phyloP scores from a whole-genome alignment of 352 stramenopile species.

The Elongisporangium senticosum region DNA sequence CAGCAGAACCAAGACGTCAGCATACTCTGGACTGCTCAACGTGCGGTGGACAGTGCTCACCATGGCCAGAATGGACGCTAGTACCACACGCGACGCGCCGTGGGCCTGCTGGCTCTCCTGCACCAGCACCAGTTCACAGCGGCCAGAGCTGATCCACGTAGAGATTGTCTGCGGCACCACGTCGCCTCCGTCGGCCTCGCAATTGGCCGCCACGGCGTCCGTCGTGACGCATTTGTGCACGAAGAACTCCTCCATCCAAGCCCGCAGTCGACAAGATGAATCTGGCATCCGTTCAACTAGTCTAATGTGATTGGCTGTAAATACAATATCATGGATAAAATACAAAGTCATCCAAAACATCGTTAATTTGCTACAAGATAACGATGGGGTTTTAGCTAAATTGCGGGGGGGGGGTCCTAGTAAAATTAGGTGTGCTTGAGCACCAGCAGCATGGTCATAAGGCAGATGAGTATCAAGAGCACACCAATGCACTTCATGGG shows the following conservation, averaged over 20 bases:
- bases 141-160: constrained; percentile 21
- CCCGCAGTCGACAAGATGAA: neutral
- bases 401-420: neutral
- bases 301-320: neutral
- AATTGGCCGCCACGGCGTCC: constrained; percentile 12
- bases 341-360: neutral
- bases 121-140: constrained; percentile 55
- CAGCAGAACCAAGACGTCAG: neutral
- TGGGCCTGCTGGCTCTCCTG: constrained; percentile 53
- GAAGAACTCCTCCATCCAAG: constrained; percentile 59
- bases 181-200: neutral
- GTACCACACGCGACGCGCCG: constrained; percentile 44
- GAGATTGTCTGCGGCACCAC: constrained; percentile 6
- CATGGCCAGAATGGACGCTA: constrained; percentile 42
- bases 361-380: neutral
- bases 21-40: neutral
- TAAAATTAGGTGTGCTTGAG: constrained; percentile 81
- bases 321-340: constrained; percentile 1
- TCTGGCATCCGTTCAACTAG: neutral
- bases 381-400: neutral
- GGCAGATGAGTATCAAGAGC: constrained; percentile 89
- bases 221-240: constrained; percentile 61
- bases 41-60: constrained; percentile 6
- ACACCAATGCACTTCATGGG: constrained; percentile 94
- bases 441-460: constrained; percentile 91